These are phyloP conservation scores for Colletotrichum sp. DNA, from an alignment of 2,329 filamentous ascomycete species.

Conservation along the genomic window DNA sequence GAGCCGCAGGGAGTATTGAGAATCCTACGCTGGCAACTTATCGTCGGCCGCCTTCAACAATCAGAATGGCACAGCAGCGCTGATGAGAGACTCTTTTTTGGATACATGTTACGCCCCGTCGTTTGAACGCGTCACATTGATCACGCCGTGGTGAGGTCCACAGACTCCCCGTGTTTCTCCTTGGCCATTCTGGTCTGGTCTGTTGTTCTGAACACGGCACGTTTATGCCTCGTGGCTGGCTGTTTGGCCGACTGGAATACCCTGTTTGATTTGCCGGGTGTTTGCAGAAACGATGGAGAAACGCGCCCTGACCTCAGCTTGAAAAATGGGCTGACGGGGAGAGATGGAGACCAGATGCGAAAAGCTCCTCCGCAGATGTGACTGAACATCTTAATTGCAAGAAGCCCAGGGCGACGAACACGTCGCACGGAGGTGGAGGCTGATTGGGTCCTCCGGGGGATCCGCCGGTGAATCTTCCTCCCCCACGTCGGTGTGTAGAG, in stretches of 20 bases:
- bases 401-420: background rate
- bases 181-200: background rate
- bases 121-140: background rate
- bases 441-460: background rate
- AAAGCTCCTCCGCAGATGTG: background rate
- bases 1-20: background rate
- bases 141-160: background rate
- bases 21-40: background rate
- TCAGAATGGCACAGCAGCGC: background rate
- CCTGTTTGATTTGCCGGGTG: background rate
- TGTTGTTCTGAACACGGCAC: background rate
- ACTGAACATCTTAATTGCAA: background rate
- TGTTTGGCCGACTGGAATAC: background rate
- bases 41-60: background rate
- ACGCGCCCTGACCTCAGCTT: slow-evolving; percentile 15
- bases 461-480: background rate
- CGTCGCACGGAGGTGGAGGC: background rate
- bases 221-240: background rate
- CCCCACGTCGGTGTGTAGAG: background rate
- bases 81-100: background rate
- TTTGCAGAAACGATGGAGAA: slow-evolving; percentile 4
- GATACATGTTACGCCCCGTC: background rate
- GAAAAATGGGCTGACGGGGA: slow-evolving; percentile 15
- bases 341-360: background rate
- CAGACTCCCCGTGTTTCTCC: background rate